Percentiles rank a stretch among this genome's conserved stretches.
Evolutionary conservation across 371 early-diverging fungal genomes (phyloP).

Genomic region (Circinella minor): DNA sequence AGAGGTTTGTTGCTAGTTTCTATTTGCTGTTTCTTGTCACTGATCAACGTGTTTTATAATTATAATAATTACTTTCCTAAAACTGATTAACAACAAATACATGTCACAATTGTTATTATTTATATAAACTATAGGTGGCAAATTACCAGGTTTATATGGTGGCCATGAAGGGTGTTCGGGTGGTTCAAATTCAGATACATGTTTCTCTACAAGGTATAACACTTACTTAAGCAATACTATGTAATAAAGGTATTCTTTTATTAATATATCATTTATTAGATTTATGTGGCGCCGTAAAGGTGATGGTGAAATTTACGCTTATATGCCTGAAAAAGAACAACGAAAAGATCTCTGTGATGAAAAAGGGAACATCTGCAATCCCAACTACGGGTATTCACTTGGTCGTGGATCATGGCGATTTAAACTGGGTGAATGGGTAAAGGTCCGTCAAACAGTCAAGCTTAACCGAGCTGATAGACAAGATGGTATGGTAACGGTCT

Average conservation of each 20-base stretch:
- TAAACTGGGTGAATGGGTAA: constrained; percentile 58
- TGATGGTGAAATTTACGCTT: constrained; percentile 67
- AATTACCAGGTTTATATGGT: constrained; percentile 64
- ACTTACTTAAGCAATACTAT: background rate
- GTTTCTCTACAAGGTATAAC: constrained; percentile 61
- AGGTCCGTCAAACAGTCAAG: constrained; percentile 55
- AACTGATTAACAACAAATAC: too few species aligned
- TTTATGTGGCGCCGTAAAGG: constrained; percentile 68
- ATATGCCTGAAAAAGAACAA: constrained; percentile 56
- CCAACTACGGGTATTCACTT: constrained; percentile 65
- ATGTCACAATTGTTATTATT: too few species aligned
- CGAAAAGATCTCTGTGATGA: constrained; percentile 43
- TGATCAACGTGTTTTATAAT: too few species aligned
- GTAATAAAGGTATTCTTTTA: background rate
- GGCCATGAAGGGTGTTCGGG: constrained; percentile 63
- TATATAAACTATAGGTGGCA: constrained; percentile 25
- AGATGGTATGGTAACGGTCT: constrained; percentile 52
- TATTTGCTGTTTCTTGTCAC: background rate
- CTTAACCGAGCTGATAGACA: constrained; percentile 58
- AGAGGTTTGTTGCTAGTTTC: constrained; percentile 32
- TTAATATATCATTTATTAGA: constrained; percentile 23
- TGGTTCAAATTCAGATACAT: constrained; percentile 56
- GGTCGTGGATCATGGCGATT: constrained; percentile 66
- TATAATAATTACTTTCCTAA: too few species aligned
- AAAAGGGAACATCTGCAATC: constrained; percentile 58